Evolutionary conservation across 2,329 filamentous ascomycete species (phyloP).

Genomic region (Colletotrichum sp.): DNA sequence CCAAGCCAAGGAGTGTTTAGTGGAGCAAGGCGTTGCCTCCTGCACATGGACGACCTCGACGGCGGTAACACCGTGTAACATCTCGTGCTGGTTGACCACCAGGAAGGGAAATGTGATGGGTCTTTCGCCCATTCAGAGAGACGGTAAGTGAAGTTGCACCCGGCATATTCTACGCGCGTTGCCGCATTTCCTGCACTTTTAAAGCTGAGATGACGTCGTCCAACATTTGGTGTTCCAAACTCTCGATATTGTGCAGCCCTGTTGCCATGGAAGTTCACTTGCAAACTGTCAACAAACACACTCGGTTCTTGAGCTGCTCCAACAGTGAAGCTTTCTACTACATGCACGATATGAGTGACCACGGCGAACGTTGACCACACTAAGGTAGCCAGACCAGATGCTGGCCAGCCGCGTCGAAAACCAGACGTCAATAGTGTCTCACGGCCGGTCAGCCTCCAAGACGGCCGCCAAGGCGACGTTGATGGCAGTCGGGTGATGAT

Average conservation of each 20-base stretch:
- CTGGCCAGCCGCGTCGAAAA: neutral
- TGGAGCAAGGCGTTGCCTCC: neutral
- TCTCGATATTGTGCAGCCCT: neutral
- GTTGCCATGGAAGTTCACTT: neutral
- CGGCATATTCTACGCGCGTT: neutral
- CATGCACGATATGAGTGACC: neutral
- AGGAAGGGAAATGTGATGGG: neutral
- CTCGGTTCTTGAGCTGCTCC: neutral
- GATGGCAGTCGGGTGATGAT: neutral
- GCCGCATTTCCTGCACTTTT: neutral
- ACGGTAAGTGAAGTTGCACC: neutral
- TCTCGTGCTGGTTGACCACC: neutral
- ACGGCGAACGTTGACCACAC: neutral
- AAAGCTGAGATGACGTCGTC: neutral
- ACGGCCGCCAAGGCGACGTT: neutral
- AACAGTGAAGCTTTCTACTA: neutral
- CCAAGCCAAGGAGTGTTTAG: neutral
- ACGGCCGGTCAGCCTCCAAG: constrained; percentile 3
- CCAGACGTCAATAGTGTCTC: neutral
- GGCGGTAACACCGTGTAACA: neutral
- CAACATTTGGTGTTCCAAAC: neutral
- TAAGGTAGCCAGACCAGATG: neutral
- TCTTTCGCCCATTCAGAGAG: neutral
- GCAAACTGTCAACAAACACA: neutral
- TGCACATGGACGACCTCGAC: neutral